These are phyloP conservation scores for Serendipita indica DNA, from an alignment of 768 basidiomycete genomes.

Conservation along the genomic window DNA sequence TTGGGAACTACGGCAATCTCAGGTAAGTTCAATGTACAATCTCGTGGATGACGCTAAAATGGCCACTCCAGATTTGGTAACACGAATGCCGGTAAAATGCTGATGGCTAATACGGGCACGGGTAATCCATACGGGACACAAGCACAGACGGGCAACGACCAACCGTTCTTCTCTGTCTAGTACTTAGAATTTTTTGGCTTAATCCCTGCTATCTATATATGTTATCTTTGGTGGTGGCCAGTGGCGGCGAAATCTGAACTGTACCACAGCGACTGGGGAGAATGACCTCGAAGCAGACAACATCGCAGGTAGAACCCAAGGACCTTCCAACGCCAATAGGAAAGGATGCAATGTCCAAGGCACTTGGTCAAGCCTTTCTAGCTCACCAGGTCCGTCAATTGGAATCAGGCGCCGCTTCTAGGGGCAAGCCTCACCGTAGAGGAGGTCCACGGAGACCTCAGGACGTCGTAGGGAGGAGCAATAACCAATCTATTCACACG, in stretches of 20 bases:
- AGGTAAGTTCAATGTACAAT: constrained; percentile 35
- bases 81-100: constrained; percentile 37
- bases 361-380: constrained; percentile 75
- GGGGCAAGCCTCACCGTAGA: constrained; percentile 18
- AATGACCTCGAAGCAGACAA: background rate
- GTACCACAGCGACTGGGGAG: background rate
- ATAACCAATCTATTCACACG: background rate
- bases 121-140: constrained; percentile 41
- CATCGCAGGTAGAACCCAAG: background rate
- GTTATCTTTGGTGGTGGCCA: background rate
- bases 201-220: background rate
- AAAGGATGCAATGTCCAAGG: constrained; percentile 58
- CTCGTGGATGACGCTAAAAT: background rate
- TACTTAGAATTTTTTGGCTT: constrained; percentile 5
- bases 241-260: background rate
- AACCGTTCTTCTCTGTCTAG: constrained; percentile 68
- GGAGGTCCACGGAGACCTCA: too few species aligned
- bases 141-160: constrained; percentile 42
- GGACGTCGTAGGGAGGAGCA: background rate
- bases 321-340: background rate
- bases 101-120: constrained; percentile 34
- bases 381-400: constrained; percentile 80
- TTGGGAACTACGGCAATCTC: constrained; percentile 73
- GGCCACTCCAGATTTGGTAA: constrained; percentile 36
- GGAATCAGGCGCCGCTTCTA: constrained; percentile 46